phyloP scores from a whole-genome alignment of 2,329 filamentous ascomycete species.

The Colletotrichum paranaense region DNA sequence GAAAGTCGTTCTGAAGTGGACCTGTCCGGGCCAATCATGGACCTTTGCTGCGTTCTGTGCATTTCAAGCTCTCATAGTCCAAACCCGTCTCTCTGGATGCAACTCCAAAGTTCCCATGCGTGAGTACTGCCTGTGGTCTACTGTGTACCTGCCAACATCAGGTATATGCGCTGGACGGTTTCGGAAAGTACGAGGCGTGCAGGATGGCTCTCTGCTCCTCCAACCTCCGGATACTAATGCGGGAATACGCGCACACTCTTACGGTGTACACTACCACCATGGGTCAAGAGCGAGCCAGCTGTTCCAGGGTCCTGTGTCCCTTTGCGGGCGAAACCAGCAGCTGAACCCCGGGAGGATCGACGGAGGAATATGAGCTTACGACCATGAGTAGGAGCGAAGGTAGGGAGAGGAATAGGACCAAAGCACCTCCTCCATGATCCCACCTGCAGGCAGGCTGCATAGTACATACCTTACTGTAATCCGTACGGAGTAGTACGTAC shows the following conservation, averaged over 20 bases:
- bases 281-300: not conserved
- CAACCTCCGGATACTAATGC: not conserved
- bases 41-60: not conserved
- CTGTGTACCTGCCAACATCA: not conserved
- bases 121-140: too few species aligned
- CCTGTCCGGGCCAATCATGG: not conserved
- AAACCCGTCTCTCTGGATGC: not conserved
- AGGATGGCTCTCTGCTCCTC: not conserved
- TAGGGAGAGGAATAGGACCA: not conserved
- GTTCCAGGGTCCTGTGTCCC: not conserved
- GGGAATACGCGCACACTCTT: not conserved
- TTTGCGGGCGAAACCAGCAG: not conserved
- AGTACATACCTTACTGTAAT: too few species aligned
- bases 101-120: not conserved
- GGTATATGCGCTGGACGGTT: not conserved
- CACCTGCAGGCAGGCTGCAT: not conserved
- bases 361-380: not conserved
- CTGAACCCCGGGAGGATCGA: constrained; percentile 1
- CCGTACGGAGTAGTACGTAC: too few species aligned
- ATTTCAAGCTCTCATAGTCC: not conserved
- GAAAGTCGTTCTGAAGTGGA: not conserved
- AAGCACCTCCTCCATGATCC: not conserved
- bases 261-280: not conserved
- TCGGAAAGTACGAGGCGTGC: not conserved
- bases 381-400: not conserved